Percentiles rank a stretch among this genome's conserved stretches.
Evolutionary conservation across 2,329 filamentous ascomycete species (phyloP).

Genomic region (Diaporthe eres): DNA sequence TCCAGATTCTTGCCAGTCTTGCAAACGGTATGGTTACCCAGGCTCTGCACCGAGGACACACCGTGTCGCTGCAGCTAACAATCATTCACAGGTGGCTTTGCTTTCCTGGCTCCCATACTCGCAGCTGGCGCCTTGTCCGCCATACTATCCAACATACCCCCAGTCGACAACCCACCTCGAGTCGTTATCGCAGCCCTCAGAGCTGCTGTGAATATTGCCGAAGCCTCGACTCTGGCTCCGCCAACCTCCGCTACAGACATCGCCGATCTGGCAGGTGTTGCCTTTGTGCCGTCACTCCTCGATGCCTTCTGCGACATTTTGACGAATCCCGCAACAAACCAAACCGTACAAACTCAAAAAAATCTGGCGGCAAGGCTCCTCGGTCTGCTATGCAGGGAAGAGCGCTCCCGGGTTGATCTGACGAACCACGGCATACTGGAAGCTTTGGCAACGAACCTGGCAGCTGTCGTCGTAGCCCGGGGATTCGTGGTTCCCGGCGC

Average conservation of each 20-base stretch:
- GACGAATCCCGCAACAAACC: slow-evolving; percentile 21
- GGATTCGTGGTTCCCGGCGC: slow-evolving; percentile 79
- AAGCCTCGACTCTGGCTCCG: slow-evolving; percentile 71
- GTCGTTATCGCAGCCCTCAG: slow-evolving; percentile 82
- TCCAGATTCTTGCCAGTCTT: slow-evolving; percentile 87
- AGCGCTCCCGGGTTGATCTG: slow-evolving; percentile 79
- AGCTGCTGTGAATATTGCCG: slow-evolving; percentile 79
- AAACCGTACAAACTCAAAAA: slow-evolving; percentile 72
- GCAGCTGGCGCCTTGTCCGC: slow-evolving; percentile 76
- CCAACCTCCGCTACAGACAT: slow-evolving; percentile 63
- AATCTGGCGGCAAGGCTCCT: slow-evolving; percentile 71
- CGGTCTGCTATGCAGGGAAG: slow-evolving; percentile 74
- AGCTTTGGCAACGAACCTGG: slow-evolving; percentile 81
- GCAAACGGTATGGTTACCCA: slow-evolving; percentile 76
- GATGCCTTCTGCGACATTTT: slow-evolving; percentile 73
- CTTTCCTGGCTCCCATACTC: slow-evolving; percentile 82
- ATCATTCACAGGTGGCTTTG: slow-evolving; percentile 75
- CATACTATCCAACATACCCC: slow-evolving; percentile 80
- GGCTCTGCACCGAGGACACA: not conserved
- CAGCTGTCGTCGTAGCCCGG: slow-evolving; percentile 76
- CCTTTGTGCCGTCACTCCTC: slow-evolving; percentile 76
- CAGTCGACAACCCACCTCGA: slow-evolving; percentile 72
- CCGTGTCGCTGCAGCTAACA: slow-evolving; percentile 16
- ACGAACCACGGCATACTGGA: slow-evolving; percentile 83
- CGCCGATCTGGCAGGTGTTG: slow-evolving; percentile 69